phyloP scores from a whole-genome alignment of 805 yeast genomes.

The Cyberlindnera lachancei region DNA sequence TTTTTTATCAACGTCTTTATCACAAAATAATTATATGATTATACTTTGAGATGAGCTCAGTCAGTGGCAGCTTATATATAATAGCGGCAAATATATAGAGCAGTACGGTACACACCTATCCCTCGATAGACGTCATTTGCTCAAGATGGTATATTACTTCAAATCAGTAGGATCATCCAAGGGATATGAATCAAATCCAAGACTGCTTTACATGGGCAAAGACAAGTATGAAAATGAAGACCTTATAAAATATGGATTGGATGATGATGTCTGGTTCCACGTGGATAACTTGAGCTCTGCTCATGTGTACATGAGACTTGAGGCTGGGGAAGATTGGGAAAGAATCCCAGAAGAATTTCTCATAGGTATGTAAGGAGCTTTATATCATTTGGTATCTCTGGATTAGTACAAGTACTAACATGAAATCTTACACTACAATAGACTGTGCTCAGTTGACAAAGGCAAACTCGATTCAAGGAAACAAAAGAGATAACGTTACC shows the following conservation, averaged over 20 bases:
- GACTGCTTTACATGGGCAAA: conserved; percentile 57
- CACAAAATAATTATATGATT: no score
- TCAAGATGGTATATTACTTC: conserved; percentile 45
- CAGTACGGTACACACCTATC: no score
- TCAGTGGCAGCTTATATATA: no score
- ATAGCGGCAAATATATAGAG: no score
- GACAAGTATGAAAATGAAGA: conserved; percentile 65
- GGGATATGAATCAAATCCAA: conserved; percentile 23
- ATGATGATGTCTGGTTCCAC: conserved; percentile 73
- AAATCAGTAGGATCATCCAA: conserved; percentile 28
- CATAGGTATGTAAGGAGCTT: conserved; percentile 26
- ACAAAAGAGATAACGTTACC: conserved; percentile 57
- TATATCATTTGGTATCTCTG: no score
- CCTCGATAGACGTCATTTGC: no score
- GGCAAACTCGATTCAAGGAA: conserved; percentile 71
- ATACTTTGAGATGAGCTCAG: no score
- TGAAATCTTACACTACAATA: no score
- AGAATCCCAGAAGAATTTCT: conserved; percentile 46
- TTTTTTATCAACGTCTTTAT: no score
- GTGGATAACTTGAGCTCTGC: conserved; percentile 73
- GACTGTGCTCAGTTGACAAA: conserved; percentile 69
- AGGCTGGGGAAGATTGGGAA: conserved; percentile 37
- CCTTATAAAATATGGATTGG: conserved; percentile 55
- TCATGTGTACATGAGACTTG: conserved; percentile 60
- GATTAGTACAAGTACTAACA: no score